Evolutionary conservation across 1,139 yeast genomes (phyloP).

Genomic region (Saccharomyces hybrid): DNA sequence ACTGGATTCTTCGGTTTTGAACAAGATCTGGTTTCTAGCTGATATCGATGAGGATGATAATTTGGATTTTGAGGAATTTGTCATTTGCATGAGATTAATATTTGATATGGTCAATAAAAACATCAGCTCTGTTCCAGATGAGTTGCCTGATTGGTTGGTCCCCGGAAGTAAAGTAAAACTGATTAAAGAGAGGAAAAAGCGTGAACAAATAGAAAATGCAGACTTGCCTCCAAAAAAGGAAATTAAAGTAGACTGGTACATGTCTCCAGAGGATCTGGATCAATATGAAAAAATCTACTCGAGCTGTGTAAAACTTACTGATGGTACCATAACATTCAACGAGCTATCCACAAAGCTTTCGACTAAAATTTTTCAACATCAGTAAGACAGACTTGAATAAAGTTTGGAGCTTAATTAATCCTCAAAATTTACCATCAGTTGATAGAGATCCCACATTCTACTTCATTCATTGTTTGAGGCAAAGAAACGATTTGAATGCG

Average conservation of each 20-base stretch:
- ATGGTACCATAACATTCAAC: conserved; percentile 79
- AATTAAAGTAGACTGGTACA: conserved; percentile 85
- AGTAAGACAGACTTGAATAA: conserved; percentile 83
- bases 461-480: conserved; percentile 82
- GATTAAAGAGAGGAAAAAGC: conserved; percentile 47
- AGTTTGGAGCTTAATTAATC: conserved; percentile 94
- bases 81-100: conserved; percentile 91
- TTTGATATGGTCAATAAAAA: conserved; percentile 85
- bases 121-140: conserved; percentile 52
- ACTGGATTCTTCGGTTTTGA: conserved; percentile 64
- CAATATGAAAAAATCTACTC: conserved; percentile 75
- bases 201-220: conserved; percentile 38
- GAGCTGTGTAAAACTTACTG: conserved; percentile 48
- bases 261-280: conserved; percentile 75
- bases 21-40: conserved; percentile 82
- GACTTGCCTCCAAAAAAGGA: conserved; percentile 21
- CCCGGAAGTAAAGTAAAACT: conserved; percentile 84
- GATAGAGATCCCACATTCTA: conserved; percentile 90
- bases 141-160: conserved; percentile 82
- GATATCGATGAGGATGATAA: conserved; percentile 90
- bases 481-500: conserved; percentile 71
- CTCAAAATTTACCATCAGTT: conserved; percentile 75
- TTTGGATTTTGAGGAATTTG: conserved; percentile 93
- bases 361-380: conserved; percentile 55
- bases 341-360: conserved; percentile 59